Percentiles rank a stretch among this genome's conserved stretches.
phyloP scores from a whole-genome alignment of 192 early-diverging fungal species.

The Martensiomyces pterosporus region DNA sequence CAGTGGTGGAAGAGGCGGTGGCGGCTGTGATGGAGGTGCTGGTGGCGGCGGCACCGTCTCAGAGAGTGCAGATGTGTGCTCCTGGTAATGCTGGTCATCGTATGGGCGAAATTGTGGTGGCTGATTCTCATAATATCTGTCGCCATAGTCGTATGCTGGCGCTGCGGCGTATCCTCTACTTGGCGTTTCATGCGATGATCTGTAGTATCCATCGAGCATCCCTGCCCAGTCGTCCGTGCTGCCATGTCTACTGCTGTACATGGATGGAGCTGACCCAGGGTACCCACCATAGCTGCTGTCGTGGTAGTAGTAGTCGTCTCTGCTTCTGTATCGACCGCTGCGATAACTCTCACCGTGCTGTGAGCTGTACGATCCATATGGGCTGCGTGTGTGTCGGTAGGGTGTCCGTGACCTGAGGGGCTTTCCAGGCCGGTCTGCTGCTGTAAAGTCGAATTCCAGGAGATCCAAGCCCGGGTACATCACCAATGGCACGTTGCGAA shows the following conservation, averaged over 20 bases:
- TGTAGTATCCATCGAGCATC: conserved; percentile 27
- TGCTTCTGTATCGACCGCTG: not conserved
- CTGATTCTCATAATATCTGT: too few species aligned
- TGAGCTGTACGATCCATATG: not conserved
- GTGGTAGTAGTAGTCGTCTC: not conserved
- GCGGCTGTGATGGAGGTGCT: too few species aligned
- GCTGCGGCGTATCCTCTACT: too few species aligned
- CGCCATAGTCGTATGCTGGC: too few species aligned
- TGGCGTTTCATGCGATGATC: not conserved
- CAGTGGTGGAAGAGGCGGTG: not conserved
- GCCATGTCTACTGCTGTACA: not conserved
- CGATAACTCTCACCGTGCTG: conserved; percentile 1
- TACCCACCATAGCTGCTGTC: not conserved
- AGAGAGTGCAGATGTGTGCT: too few species aligned
- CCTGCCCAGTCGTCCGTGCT: conserved; percentile 17
- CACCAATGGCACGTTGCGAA: conserved; percentile 33
- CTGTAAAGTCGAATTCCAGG: conserved; percentile 28
- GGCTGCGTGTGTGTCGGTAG: not conserved
- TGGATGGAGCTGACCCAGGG: not conserved
- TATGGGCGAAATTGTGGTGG: too few species aligned
- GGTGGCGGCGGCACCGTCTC: too few species aligned
- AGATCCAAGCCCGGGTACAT: conserved; percentile 35
- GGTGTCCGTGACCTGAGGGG: conserved; percentile 8
- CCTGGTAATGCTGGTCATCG: too few species aligned
- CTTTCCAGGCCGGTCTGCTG: conserved; percentile 11